Evolutionary conservation across 208 protist species (phyloP).

Genomic region (Endotrypanum monterogeii): DNA sequence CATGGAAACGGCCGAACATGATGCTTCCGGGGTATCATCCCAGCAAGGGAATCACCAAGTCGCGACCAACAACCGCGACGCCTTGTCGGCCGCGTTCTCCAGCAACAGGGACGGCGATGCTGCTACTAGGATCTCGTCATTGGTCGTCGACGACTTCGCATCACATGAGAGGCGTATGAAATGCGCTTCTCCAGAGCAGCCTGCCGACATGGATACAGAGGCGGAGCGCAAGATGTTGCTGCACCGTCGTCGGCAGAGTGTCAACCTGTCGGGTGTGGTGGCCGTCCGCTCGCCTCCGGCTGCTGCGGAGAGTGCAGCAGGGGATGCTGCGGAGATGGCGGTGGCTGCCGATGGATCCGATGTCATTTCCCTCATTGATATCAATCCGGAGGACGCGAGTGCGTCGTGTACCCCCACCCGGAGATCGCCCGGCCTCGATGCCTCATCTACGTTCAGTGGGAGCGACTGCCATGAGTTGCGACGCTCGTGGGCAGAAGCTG

Average conservation of each 20-base stretch:
- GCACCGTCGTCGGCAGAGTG: neutral
- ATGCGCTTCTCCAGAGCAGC: neutral
- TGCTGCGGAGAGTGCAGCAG: neutral
- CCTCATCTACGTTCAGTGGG: conserved; percentile 1
- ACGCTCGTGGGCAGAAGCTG: conserved; percentile 2
- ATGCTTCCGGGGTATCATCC: neutral
- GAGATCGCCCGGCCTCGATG: neutral
- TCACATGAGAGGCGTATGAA: neutral
- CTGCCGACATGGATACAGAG: neutral
- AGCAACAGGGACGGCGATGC: neutral
- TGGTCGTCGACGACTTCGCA: neutral
- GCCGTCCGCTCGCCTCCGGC: neutral
- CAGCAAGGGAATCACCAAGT: neutral
- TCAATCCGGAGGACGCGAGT: neutral
- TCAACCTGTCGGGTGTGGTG: neutral
- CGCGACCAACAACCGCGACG: neutral
- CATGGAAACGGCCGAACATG: neutral
- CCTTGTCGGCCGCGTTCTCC: neutral
- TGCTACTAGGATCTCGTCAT: neutral
- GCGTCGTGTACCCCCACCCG: neutral
- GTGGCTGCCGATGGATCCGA: neutral
- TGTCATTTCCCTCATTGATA: neutral
- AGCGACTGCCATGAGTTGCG: neutral
- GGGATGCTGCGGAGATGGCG: neutral
- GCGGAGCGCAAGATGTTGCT: neutral